These are phyloP conservation scores for Psilocybe cubensis DNA, from an alignment of 768 basidiomycete genomes.

Conservation along the genomic window DNA sequence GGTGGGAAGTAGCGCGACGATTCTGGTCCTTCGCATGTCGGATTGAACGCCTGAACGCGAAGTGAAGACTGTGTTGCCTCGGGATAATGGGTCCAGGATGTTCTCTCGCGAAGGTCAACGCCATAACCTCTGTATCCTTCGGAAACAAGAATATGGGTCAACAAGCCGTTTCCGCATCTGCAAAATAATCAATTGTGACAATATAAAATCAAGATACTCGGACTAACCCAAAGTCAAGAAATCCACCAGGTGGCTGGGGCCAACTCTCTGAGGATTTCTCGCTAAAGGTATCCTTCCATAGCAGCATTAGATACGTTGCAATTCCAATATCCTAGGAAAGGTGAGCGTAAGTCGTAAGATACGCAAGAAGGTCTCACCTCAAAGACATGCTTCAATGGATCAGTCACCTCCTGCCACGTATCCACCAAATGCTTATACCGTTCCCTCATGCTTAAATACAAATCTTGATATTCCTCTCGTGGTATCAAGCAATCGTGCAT, in stretches of 20 bases:
- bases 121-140: conserved; percentile 89
- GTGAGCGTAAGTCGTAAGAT: not conserved
- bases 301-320: conserved; percentile 87
- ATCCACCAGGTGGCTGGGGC: conserved; percentile 84
- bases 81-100: conserved; percentile 85
- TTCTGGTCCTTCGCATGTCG: conserved; percentile 32
- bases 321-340: conserved; percentile 87
- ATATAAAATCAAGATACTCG: not conserved
- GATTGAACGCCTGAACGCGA: conserved; percentile 74
- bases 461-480: conserved; percentile 83
- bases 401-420: conserved; percentile 81
- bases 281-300: conserved; percentile 82
- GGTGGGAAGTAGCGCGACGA: conserved; percentile 34
- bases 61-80: conserved; percentile 60
- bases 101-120: conserved; percentile 83
- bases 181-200: not conserved
- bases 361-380: conserved; percentile 54
- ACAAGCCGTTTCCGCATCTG: conserved; percentile 91
- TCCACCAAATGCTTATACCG: conserved; percentile 77
- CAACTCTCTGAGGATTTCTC: conserved; percentile 66
- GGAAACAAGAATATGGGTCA: conserved; percentile 82
- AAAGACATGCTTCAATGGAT: conserved; percentile 89
- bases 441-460: conserved; percentile 87
- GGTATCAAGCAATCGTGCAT: conserved; percentile 80
- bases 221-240: conserved; percentile 84